Conservation (phyloP, 2,329 filamentous ascomycete genomes). For the Exserohilum rostratum region DNA sequence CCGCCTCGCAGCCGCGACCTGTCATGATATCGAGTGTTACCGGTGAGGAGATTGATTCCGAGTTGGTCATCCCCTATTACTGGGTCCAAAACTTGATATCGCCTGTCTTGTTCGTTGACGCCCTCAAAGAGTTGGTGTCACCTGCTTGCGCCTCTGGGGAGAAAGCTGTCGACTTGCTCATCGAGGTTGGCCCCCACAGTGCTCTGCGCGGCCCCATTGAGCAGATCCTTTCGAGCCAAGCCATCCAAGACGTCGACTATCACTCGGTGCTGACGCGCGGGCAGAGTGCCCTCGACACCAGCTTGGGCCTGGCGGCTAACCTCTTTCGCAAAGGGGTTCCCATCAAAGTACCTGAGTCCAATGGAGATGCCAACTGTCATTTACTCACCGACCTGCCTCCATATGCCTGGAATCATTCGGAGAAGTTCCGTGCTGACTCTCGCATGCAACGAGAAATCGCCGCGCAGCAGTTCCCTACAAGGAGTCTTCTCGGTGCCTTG, state of each 20-base stretch:
- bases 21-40: conserved; percentile 4
- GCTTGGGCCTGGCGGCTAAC: neutral
- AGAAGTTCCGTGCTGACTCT: neutral
- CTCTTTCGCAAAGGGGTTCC: neutral
- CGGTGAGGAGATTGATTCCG: neutral
- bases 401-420: conserved; percentile 18
- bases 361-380: neutral
- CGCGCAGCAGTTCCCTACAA: neutral
- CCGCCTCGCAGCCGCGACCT: too few species aligned
- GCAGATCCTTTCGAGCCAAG: neutral
- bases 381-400: conserved; percentile 2
- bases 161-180: neutral
- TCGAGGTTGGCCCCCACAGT: conserved; percentile 23
- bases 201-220: neutral
- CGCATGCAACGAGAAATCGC: neutral
- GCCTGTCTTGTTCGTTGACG: conserved; percentile 11
- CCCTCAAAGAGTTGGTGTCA: conserved; percentile 19
- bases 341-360: neutral
- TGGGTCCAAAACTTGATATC: conserved; percentile 17
- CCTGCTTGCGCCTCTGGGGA: neutral
- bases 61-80: conserved; percentile 6
- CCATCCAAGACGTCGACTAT: neutral
- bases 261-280: neutral
- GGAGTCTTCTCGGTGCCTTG: neutral
- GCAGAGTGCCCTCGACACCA: neutral